Conservation (phyloP, 2,329 filamentous ascomycete genomes). For the Pseudogymnoascus sp. region DNA sequence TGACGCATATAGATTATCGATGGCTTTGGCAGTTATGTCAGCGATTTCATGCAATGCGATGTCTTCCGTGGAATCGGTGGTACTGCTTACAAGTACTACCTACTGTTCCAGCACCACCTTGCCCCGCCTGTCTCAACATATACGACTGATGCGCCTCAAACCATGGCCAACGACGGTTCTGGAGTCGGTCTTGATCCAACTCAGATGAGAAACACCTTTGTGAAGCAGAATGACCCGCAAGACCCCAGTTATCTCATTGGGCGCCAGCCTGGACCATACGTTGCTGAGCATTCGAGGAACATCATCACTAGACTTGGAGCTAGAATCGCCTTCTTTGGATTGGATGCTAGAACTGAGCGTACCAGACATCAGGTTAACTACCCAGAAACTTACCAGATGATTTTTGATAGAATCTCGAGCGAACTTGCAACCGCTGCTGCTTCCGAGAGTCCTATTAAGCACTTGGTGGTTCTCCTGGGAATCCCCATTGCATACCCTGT, state of each 20-base stretch:
- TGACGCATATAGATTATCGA: slow-evolving; percentile 60
- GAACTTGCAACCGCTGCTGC: slow-evolving; percentile 64
- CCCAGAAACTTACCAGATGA: slow-evolving; percentile 75
- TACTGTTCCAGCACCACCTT: slow-evolving; percentile 94
- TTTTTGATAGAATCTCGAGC: slow-evolving; percentile 67
- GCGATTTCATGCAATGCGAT: slow-evolving; percentile 86
- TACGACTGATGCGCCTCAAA: slow-evolving; percentile 59
- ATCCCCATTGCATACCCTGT: slow-evolving; percentile 80
- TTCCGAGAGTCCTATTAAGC: slow-evolving; percentile 70
- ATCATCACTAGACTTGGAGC: slow-evolving; percentile 78
- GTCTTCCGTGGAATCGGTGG: slow-evolving; percentile 90
- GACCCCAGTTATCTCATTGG: slow-evolving; percentile 63
- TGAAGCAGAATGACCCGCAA: slow-evolving; percentile 50
- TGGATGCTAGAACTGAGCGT: slow-evolving; percentile 91
- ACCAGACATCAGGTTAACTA: slow-evolving; percentile 94
- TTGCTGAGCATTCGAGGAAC: slow-evolving; percentile 78
- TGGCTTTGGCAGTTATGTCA: slow-evolving; percentile 87
- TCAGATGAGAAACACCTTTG: slow-evolving; percentile 68
- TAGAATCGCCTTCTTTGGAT: slow-evolving; percentile 73
- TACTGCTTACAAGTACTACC: slow-evolving; percentile 93
- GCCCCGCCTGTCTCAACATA: slow-evolving; percentile 79
- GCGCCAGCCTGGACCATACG: slow-evolving; percentile 67
- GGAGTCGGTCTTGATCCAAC: slow-evolving; percentile 54
- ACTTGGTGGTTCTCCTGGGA: slow-evolving; percentile 79
- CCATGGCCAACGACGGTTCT: slow-evolving; percentile 50